Evolutionary conservation across 768 basidiomycete genomes (phyloP).

Genomic region (Fistulinella prunicolor): DNA sequence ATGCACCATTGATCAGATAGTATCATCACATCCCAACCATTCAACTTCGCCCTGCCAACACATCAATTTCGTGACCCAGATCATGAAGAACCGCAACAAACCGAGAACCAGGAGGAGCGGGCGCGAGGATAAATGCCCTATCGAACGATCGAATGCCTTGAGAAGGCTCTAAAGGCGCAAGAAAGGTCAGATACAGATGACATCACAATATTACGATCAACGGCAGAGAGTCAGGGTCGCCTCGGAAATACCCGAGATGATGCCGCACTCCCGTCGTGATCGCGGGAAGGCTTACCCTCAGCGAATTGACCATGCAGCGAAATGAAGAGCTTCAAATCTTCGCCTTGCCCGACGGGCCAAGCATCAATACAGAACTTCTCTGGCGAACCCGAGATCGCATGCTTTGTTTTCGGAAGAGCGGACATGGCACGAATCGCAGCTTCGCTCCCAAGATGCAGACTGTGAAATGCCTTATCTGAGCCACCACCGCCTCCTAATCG

Average conservation of each 20-base stretch:
- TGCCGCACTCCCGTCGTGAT: constrained; percentile 3
- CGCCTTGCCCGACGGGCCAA: constrained; percentile 69
- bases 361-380: constrained; percentile 88
- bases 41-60: constrained; percentile 59
- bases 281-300: constrained; percentile 61
- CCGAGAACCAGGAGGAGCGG: constrained; percentile 79
- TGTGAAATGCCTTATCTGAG: constrained; percentile 57
- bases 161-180: constrained; percentile 49
- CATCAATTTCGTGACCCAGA: constrained; percentile 8
- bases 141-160: constrained; percentile 91
- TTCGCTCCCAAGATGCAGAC: constrained; percentile 71
- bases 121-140: constrained; percentile 83
- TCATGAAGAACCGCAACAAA: constrained; percentile 40
- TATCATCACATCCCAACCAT: constrained; percentile 88
- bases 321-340: constrained; percentile 54
- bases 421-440: constrained; percentile 57
- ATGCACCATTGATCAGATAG: constrained; percentile 86
- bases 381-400: constrained; percentile 74
- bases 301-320: constrained; percentile 87
- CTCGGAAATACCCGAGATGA: constrained; percentile 16
- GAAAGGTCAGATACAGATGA: constrained; percentile 19
- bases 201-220: constrained; percentile 8
- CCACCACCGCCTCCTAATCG: constrained; percentile 59
- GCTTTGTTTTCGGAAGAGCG: constrained; percentile 72
- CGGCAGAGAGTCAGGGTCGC: constrained; percentile 1